Conservation (phyloP, 2,329 filamentous ascomycete species). For the Cercospora brassicicola region DNA sequence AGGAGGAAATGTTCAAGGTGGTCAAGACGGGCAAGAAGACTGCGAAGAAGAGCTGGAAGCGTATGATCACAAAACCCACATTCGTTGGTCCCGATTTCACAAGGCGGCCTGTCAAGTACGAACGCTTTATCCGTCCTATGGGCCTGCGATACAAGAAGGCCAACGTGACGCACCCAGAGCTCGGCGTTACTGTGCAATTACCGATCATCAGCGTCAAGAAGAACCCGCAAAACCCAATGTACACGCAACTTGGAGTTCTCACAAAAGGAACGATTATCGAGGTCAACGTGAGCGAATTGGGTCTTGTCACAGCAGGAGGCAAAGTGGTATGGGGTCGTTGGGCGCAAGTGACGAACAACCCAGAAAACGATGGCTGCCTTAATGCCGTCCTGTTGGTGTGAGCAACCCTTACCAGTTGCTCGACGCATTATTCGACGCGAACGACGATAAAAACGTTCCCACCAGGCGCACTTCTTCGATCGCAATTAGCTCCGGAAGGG, state of each 20-base stretch:
- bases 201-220: constrained; percentile 67
- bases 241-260: constrained; percentile 87
- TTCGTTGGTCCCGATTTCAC: constrained; percentile 94
- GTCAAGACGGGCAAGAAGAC: constrained; percentile 96
- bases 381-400: constrained; percentile 28
- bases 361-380: constrained; percentile 63
- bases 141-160: constrained; percentile 78
- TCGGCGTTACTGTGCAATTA: constrained; percentile 84
- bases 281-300: constrained; percentile 90
- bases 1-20: constrained; percentile 98
- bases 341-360: constrained; percentile 66
- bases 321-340: constrained; percentile 93
- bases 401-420: background rate
- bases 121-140: constrained; percentile 69
- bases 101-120: constrained; percentile 63
- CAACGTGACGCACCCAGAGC: constrained; percentile 68
- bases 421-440: background rate
- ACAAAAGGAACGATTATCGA: constrained; percentile 84
- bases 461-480: background rate
- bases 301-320: constrained; percentile 83
- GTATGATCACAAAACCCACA: constrained; percentile 70
- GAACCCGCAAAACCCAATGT: constrained; percentile 85
- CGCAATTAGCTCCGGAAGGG: background rate
- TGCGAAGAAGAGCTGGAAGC: constrained; percentile 76
- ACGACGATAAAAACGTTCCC: background rate